phyloP scores from a whole-genome alignment of 257 asterid genomes.

The Rubia yunnanensis region DNA sequence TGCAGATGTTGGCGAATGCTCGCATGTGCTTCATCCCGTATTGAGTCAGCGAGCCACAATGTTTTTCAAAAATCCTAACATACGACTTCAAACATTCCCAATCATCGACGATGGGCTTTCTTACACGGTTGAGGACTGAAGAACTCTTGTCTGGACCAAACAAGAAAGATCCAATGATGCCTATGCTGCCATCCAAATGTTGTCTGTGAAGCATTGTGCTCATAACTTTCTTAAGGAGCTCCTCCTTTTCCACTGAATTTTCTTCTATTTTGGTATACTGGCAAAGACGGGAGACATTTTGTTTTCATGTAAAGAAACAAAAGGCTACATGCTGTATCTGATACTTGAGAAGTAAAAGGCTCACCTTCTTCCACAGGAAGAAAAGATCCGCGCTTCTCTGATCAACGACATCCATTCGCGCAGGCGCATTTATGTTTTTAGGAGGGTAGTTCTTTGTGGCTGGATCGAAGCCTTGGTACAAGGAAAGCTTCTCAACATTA shows the following conservation, averaged over 20 bases:
- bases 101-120: conserved; percentile 70
- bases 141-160: conserved; percentile 56
- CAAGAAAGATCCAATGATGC: conserved; percentile 39
- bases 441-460: conserved; percentile 56
- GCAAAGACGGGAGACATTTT: background rate
- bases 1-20: conserved; percentile 80
- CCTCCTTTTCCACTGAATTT: conserved; percentile 26
- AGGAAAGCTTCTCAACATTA: conserved; percentile 50
- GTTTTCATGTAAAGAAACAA: background rate
- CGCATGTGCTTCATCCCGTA: conserved; percentile 94
- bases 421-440: conserved; percentile 18
- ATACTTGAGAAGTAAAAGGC: background rate
- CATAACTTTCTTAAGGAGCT: conserved; percentile 40
- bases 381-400: conserved; percentile 83
- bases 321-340: background rate
- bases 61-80: conserved; percentile 64
- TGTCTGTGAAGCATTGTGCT: conserved; percentile 44
- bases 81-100: conserved; percentile 80
- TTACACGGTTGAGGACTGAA: conserved; percentile 29
- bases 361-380: conserved; percentile 67
- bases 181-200: conserved; percentile 56
- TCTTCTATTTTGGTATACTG: conserved; percentile 46
- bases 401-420: conserved; percentile 45
- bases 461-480: conserved; percentile 80
- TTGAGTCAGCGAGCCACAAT: conserved; percentile 62